Evolutionary conservation across 2,329 filamentous ascomycete genomes (phyloP), one percentile per base, ranked within the genome.

Genomic region (Verticillium longisporum): DNA sequence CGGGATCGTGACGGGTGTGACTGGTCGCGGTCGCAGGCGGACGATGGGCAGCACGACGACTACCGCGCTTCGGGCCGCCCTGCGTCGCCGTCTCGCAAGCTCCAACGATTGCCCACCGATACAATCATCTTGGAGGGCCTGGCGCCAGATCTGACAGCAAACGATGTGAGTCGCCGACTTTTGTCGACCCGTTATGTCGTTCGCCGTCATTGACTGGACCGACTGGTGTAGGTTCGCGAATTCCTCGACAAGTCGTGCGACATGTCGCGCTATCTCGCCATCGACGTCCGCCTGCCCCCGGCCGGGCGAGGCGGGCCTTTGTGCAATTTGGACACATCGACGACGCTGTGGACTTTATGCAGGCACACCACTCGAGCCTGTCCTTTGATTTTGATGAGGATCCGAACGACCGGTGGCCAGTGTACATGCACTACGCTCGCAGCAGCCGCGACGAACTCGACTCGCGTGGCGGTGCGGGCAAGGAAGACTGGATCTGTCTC

Each of bases 41-140:
- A 61, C 59, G 56, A 64, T 59, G 55, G 59, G 61, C 26, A 61
- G 63, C 74, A 75, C 65, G 74, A 73, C 66, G 73, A 66, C 56
- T 58, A 59, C 41, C 63, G 56, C 56, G 55, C 60, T 41, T 54
- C 61, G 32, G 60, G 63, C 36, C 59, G 64, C 57, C 63, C 62
- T 61, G 21, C 59, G 62, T 64, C 63, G 63, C 75, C 70, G 37
- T 70, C 65, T 37, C 71, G 70, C 57, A 74, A 76, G 56, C 74
- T 75, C 33, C 76, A 77, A 26, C 26, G 26, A 57, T 68, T 66
- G 61, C 80, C 80, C 36, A 81, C 75, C 64, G 76, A 81, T 63
- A 83, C 80, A 38, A 74, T 85, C 58, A 83, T 85, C 59, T 73
- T 86, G 54, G 83, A 86, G 67, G 81, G 82, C 60, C 66, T 85